Percentiles rank a stretch among this genome's conserved stretches.
phyloP scores from a whole-genome alignment of 805 yeast species.

The Debaryomyces maramus region DNA sequence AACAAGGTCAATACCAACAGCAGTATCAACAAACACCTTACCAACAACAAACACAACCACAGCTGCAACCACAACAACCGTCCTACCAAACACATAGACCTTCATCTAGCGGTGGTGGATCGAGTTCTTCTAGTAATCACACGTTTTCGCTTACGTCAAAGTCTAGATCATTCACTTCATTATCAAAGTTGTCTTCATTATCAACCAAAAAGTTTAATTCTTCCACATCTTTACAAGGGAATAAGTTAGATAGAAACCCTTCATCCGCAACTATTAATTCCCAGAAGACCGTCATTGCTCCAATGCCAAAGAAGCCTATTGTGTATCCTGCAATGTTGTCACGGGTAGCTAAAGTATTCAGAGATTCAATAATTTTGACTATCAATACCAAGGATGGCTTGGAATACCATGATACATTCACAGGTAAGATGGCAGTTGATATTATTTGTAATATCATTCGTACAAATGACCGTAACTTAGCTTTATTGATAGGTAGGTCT shows the following conservation, averaged over 20 bases:
- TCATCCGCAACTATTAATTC: slow-evolving; percentile 29
- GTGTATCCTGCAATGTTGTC: slow-evolving; percentile 91
- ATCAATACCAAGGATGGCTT: slow-evolving; percentile 88
- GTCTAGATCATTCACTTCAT: slow-evolving; percentile 42
- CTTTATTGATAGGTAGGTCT: slow-evolving; percentile 84
- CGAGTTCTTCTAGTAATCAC: slow-evolving; percentile 26
- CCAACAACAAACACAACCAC: slow-evolving; percentile 3
- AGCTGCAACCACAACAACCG: slow-evolving; percentile 1
- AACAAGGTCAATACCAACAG: slow-evolving; percentile 7
- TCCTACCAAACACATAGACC: slow-evolving; percentile 12
- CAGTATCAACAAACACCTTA: slow-evolving; percentile 1
- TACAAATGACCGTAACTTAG: slow-evolving; percentile 89
- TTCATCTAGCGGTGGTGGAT: slow-evolving; percentile 16
- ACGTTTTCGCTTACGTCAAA: slow-evolving; percentile 39
- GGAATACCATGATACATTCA: slow-evolving; percentile 88
- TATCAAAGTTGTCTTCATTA: slow-evolving; percentile 41
- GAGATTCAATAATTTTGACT: slow-evolving; percentile 65
- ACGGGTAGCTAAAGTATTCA: slow-evolving; percentile 76
- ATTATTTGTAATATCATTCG: slow-evolving; percentile 80
- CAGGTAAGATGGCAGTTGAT: slow-evolving; percentile 93
- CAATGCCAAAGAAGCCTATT: slow-evolving; percentile 55
- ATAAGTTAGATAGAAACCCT: slow-evolving; percentile 28
- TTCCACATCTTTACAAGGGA: slow-evolving; percentile 28
- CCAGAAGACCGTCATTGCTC: slow-evolving; percentile 46
- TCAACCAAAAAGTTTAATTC: slow-evolving; percentile 42